Evolutionary conservation across 495 filamentous ascomycete species (phyloP).

Genomic region (Aspergillus nidulans): DNA sequence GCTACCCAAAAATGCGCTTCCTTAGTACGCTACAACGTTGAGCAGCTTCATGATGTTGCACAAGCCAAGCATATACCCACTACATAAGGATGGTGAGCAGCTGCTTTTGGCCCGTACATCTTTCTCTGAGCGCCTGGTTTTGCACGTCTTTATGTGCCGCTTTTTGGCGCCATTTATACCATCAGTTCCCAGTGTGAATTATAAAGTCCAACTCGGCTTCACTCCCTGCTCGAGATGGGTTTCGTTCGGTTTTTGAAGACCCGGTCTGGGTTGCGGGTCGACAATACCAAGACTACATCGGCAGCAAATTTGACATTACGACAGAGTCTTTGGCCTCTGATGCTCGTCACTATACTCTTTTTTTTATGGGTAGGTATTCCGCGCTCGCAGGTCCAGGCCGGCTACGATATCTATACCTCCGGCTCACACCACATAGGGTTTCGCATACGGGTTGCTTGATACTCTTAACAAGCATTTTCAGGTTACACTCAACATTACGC

Average conservation of each 20-base stretch:
- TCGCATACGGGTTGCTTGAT: conserved; percentile 46
- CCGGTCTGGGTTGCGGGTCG: conserved; percentile 31
- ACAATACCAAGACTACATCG: conserved; percentile 48
- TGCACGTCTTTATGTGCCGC: background rate
- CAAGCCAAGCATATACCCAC: background rate
- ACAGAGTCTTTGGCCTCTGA: conserved; percentile 49
- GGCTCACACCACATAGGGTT: conserved; percentile 34
- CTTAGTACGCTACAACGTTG: background rate
- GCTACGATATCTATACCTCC: background rate
- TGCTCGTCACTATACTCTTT: conserved; percentile 57
- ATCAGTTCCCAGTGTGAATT: background rate
- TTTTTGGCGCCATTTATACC: background rate
- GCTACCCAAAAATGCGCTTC: background rate
- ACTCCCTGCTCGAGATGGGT: conserved; percentile 19
- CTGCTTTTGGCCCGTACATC: background rate
- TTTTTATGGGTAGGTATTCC: conserved; percentile 56
- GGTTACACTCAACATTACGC: conserved; percentile 47
- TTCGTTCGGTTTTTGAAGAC: conserved; percentile 27
- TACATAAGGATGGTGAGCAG: conserved; percentile 5
- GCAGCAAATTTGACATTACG: conserved; percentile 56
- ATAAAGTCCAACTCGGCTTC: background rate
- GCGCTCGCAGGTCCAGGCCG: background rate
- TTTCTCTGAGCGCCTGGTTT: background rate
- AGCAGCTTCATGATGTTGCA: conserved; percentile 7
- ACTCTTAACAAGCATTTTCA: conserved; percentile 54